Evolutionary conservation across 192 early-diverging fungal species (phyloP), one percentile per base, ranked within the genome.

Genomic region (Backusella parvicylindrica): DNA sequence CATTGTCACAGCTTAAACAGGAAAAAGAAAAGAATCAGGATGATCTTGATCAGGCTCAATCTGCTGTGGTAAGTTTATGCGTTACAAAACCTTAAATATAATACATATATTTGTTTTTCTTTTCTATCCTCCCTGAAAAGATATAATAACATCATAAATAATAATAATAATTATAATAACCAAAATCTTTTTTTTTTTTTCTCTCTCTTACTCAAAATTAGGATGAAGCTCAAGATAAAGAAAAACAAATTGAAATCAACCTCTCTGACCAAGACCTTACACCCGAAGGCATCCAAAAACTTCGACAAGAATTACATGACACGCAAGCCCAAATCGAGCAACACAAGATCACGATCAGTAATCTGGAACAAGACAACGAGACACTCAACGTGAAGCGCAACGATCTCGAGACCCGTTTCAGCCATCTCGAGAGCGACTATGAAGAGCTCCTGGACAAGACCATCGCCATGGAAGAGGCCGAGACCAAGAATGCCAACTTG

Each of bases 1-100:
- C 85, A 37, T 65, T 93, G 37, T 68, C 78, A 68, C 84, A 88
- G 76, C 76, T 89, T 64, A 75, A 50, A 26, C 87, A 86, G 28
- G 90, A 88, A 36, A 90, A 94, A 64, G 92, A 91, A 76, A 90
- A 95, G 72, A 90, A 91, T 84, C 83, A 87, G 77, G 93, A 93
- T 82, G 83, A 86, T 56, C 91, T 94, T 72, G 92, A 93, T 84
- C 93, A 95, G 87, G 89, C 89, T 23, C 90, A 88, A 53, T 86
- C 92, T 7, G 56, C 6, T 36, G 30, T 66, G 43, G 75, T 41
- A 47, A 43, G 50, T 56, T 56, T 28, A 53, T 53, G 21, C 50
- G 50, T 53, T 23, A 53, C 50, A 53, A 0, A 41, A 13, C 11
- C 3, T 43, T 15, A 12, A 12, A 43, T 43, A 15, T 43, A 15